Conservation (phyloP, 2,329 filamentous ascomycete genomes). For the Cladophialophora yegresii region DNA sequence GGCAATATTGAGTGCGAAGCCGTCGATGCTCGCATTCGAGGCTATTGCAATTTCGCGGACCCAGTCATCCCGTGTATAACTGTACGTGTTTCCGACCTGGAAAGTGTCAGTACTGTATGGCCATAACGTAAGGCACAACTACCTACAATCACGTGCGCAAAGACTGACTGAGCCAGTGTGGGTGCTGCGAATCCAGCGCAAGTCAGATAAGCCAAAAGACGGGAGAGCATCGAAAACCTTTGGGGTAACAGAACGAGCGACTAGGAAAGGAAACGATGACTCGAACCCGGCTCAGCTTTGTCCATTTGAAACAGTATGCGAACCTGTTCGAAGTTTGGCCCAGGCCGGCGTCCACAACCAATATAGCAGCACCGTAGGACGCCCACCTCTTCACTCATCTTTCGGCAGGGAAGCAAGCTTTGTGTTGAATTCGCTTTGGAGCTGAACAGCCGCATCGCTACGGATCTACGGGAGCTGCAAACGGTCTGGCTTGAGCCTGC, state of each 20-base stretch:
- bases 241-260: slow-evolving; percentile 2
- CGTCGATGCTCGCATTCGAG: slow-evolving; percentile 6
- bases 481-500: background rate
- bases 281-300: background rate
- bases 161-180: slow-evolving; percentile 10
- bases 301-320: background rate
- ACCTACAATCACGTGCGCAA: slow-evolving; percentile 15
- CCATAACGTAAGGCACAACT: background rate
- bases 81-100: slow-evolving; percentile 15
- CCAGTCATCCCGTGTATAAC: slow-evolving; percentile 16
- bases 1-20: slow-evolving; percentile 13
- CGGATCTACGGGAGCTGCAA: background rate
- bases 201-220: slow-evolving; percentile 7
- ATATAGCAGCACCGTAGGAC: background rate
- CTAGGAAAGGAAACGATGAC: slow-evolving; percentile 7
- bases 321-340: background rate
- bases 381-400: background rate
- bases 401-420: background rate
- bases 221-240: slow-evolving; percentile 9
- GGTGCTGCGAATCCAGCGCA: slow-evolving; percentile 1
- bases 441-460: background rate
- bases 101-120: background rate
- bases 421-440: background rate
- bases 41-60: slow-evolving; percentile 6
- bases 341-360: background rate